phyloP scores from a whole-genome alignment of 1,139 yeast species.

The Yamadazyma spencermartinsiae region DNA sequence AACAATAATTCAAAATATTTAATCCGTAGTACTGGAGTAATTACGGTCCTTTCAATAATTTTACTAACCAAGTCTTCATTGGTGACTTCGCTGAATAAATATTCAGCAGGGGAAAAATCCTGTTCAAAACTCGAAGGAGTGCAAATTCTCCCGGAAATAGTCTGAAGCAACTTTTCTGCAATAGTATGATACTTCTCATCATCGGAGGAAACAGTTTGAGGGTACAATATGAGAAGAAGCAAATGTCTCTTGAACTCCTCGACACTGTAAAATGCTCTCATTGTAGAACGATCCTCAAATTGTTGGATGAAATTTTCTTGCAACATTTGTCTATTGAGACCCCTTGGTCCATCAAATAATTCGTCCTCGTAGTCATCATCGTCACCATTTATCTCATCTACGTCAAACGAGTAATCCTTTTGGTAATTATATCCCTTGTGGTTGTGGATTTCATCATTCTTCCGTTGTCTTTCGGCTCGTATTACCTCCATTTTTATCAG shows the following conservation, averaged over 20 bases:
- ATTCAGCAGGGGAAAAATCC: not conserved
- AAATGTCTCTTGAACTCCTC: conserved; percentile 1
- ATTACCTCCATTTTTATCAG: too few relatives aligned
- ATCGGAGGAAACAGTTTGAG: not conserved
- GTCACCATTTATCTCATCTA: not conserved
- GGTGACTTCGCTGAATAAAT: conserved; percentile 24
- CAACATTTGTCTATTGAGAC: conserved; percentile 36
- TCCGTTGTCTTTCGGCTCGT: not conserved
- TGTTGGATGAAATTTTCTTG: not conserved
- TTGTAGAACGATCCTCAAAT: not conserved
- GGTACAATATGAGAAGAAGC: not conserved
- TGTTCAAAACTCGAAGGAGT: not conserved
- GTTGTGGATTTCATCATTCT: not conserved
- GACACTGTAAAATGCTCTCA: not conserved
- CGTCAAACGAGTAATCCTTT: not conserved
- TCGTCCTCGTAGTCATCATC: conserved; percentile 4
- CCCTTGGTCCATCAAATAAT: conserved; percentile 59
- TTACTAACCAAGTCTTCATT: conserved; percentile 14
- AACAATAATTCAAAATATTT: conserved; percentile 41
- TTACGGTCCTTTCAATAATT: conserved; percentile 19
- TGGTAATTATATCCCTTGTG: conserved; percentile 1
- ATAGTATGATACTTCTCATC: not conserved
- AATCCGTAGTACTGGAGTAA: conserved; percentile 44
- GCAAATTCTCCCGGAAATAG: not conserved
- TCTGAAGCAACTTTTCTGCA: not conserved